Conservation (phyloP, 2,329 filamentous ascomycete species). For the Lecanicillium sp. region DNA sequence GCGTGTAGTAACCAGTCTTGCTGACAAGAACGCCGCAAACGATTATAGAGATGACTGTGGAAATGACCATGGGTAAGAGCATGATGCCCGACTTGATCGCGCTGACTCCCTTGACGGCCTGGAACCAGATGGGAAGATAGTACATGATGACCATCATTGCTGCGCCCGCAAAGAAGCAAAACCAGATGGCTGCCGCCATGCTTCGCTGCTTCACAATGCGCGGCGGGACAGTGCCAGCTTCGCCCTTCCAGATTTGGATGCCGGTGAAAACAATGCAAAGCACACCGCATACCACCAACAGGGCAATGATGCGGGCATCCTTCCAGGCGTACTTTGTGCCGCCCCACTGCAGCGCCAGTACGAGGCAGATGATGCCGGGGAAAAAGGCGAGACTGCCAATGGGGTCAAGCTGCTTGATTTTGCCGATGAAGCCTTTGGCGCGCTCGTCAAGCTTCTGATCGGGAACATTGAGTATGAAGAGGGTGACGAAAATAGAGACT, state of each 20-base stretch:
- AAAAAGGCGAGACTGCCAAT: slow-evolving; percentile 15
- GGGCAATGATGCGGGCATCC: slow-evolving; percentile 21
- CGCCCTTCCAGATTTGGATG: slow-evolving; percentile 23
- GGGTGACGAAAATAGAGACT: slow-evolving; percentile 15
- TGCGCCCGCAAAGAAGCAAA: slow-evolving; percentile 9
- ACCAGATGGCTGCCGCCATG: slow-evolving; percentile 16
- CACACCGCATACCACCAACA: slow-evolving; percentile 21
- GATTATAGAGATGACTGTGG: slow-evolving; percentile 18
- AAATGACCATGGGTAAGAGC: slow-evolving; percentile 23
- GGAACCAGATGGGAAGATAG: slow-evolving; percentile 26
- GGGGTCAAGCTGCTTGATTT: slow-evolving; percentile 13
- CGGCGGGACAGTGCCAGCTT: slow-evolving; percentile 27
- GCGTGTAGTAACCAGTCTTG: slow-evolving; percentile 26
- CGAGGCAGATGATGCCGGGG: slow-evolving; percentile 26
- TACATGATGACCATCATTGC: slow-evolving; percentile 22
- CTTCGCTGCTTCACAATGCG: slow-evolving; percentile 25
- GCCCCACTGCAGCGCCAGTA: slow-evolving; percentile 38
- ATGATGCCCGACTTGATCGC: slow-evolving; percentile 24
- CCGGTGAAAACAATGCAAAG: slow-evolving; percentile 19
- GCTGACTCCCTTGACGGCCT: slow-evolving; percentile 22
- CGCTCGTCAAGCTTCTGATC: slow-evolving; percentile 1
- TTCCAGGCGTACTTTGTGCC: slow-evolving; percentile 25
- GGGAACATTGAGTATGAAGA: slow-evolving; percentile 13
- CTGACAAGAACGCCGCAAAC: slow-evolving; percentile 19
- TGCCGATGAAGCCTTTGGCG: neutral